phyloP scores from a whole-genome alignment of 768 basidiomycete species.

The Boletellus ananiceps region DNA sequence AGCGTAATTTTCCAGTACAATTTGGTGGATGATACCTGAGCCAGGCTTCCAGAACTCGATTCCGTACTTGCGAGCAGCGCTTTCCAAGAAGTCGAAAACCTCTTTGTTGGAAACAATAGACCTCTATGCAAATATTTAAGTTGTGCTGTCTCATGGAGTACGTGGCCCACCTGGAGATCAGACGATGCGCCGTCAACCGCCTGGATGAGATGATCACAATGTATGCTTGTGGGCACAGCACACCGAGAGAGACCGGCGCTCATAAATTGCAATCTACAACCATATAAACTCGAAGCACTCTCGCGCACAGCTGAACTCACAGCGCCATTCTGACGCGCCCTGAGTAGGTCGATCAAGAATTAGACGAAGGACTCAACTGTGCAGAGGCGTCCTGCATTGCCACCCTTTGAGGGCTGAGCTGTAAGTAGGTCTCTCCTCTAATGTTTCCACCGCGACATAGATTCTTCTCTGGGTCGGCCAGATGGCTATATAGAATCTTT shows the following conservation, averaged over 20 bases:
- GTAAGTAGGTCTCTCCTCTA: constrained; percentile 85
- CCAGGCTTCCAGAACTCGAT: constrained; percentile 99
- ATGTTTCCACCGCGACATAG: constrained; percentile 62
- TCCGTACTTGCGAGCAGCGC: constrained; percentile 84
- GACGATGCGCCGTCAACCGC: constrained; percentile 83
- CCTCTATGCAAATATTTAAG: constrained; percentile 40
- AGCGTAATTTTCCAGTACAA: constrained; percentile 96
- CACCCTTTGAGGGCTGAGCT: constrained; percentile 86
- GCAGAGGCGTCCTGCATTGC: constrained; percentile 96
- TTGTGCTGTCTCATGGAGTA: not conserved
- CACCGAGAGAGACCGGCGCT: constrained; percentile 82
- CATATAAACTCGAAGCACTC: constrained; percentile 3
- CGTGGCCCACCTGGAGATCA: constrained; percentile 66
- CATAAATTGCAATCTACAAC: constrained; percentile 87
- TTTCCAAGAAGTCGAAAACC: constrained; percentile 96
- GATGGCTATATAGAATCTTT: constrained; percentile 95
- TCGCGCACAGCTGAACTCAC: constrained; percentile 37
- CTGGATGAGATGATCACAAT: constrained; percentile 97
- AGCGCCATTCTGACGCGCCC: constrained; percentile 66
- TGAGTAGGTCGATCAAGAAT: constrained; percentile 10
- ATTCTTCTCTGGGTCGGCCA: constrained; percentile 71
- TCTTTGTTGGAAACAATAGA: constrained; percentile 90
- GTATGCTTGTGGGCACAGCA: constrained; percentile 88
- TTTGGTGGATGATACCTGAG: constrained; percentile 90
- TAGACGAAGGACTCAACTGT: constrained; percentile 53